A percentile compares a stretch with the other conserved stretches of the same genome.
Conservation (phyloP, 2,329 filamentous ascomycete genomes). For the Pseudocercospora crystallina region DNA sequence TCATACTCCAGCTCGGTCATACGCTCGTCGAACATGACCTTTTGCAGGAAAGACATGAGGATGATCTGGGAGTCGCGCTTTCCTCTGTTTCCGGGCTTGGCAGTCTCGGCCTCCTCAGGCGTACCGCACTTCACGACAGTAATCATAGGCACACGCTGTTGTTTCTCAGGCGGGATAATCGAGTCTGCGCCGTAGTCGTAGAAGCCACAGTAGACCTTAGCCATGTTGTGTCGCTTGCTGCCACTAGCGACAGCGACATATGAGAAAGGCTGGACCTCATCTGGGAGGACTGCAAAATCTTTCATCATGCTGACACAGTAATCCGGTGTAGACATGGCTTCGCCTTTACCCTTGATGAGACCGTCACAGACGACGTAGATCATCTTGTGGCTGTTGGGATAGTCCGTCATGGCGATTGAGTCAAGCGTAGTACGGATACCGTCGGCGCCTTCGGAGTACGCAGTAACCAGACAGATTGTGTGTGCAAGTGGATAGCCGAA, state of each 20-base stretch:
- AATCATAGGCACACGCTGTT: slow-evolving; percentile 98
- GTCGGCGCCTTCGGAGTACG: slow-evolving; percentile 92
- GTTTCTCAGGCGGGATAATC: slow-evolving; percentile 76
- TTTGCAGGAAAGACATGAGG: slow-evolving; percentile 98
- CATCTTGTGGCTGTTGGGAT: slow-evolving; percentile 97
- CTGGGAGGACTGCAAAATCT: slow-evolving; percentile 74
- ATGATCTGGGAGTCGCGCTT: slow-evolving; percentile 99
- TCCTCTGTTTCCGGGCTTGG: slow-evolving; percentile 94
- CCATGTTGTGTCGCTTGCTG: slow-evolving; percentile 98
- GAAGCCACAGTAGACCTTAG: slow-evolving; percentile 96
- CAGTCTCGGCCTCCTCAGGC: slow-evolving; percentile 73
- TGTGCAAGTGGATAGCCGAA: slow-evolving; percentile 95
- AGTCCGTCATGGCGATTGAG: slow-evolving; percentile 95
- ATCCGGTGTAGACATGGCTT: slow-evolving; percentile 82
- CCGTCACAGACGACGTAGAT: slow-evolving; percentile 96
- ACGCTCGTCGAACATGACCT: slow-evolving; percentile 99
- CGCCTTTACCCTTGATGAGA: slow-evolving; percentile 93
- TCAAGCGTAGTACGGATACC: slow-evolving; percentile 92
- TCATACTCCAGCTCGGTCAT: slow-evolving; percentile 99
- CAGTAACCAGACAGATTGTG: slow-evolving; percentile 89
- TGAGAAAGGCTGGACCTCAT: slow-evolving; percentile 86
- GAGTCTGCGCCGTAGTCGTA: slow-evolving; percentile 91
- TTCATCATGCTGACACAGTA: slow-evolving; percentile 92
- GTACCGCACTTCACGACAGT: slow-evolving; percentile 94
- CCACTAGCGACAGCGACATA: slow-evolving; percentile 96